phyloP scores from a whole-genome alignment of 192 early-diverging fungal species.

The Spinellus fusiger region DNA sequence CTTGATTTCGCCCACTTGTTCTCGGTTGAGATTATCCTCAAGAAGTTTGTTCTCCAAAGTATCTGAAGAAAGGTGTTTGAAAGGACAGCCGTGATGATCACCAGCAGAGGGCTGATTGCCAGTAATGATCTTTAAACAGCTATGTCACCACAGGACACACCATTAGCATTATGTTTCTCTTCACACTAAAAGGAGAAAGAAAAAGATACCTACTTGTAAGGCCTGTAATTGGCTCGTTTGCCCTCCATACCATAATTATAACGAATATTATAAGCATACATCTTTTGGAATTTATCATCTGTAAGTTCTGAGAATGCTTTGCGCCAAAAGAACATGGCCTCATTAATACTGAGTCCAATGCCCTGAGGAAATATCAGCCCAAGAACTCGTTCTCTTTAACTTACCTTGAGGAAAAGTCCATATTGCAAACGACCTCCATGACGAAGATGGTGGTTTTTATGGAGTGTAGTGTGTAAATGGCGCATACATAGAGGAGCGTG shows the following conservation, averaged over 20 bases:
- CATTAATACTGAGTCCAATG: conserved; percentile 80
- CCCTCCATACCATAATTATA: conserved; percentile 97
- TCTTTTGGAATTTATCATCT: conserved; percentile 89
- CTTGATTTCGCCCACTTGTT: conserved; percentile 59
- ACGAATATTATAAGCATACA: conserved; percentile 91
- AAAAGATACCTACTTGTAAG: conserved; percentile 56
- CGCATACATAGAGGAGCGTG: conserved; percentile 94
- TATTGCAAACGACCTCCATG: conserved; percentile 88
- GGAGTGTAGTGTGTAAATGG: conserved; percentile 67
- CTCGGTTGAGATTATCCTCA: conserved; percentile 51
- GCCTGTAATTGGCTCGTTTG: conserved; percentile 69
- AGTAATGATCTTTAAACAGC: conserved; percentile 86
- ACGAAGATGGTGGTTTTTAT: conserved; percentile 71
- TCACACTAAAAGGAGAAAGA: too few relatives aligned
- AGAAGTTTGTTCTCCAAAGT: conserved; percentile 58
- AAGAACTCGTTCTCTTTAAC: background rate
- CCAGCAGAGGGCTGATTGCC: conserved; percentile 68
- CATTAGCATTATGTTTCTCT: background rate
- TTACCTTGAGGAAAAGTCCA: conserved; percentile 86
- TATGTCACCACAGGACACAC: conserved; percentile 2
- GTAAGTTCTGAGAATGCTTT: conserved; percentile 71
- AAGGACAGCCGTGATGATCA: conserved; percentile 96
- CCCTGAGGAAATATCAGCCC: conserved; percentile 35
- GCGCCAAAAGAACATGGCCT: conserved; percentile 91
- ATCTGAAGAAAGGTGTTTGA: conserved; percentile 69